Evolutionary conservation across 495 filamentous ascomycete species (phyloP), one percentile per base, ranked within the genome.

Genomic region (Elasticomyces elasticus): DNA sequence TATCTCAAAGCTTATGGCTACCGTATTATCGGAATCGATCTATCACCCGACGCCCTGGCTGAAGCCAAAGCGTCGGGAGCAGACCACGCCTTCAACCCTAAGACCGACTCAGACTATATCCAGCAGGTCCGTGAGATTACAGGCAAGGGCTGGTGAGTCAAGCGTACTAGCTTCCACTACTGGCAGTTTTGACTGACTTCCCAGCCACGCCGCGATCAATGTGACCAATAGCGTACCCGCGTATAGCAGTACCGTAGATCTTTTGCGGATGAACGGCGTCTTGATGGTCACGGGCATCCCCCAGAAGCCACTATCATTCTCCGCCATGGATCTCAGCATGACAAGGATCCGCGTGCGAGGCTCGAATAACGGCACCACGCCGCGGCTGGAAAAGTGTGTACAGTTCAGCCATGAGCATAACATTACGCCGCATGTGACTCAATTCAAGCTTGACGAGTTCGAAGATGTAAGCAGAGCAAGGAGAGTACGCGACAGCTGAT

Each of bases 11-110:
- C 62, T 9, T 59, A 60, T 52, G 62, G 62, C 11, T 54, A 55
- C 22, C 65, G 64, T 27, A 63, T 67, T 31, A 60, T 63, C 50
- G 67, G 64, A 19, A 56, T 67, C 7, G 68, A 70, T 30, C 55
- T 70, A 30, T 54, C 51, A 5, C 54, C 58, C 30, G 48, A 58
- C 6, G 53, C 54, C 0, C 53, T 67, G 12, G 58, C 61, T 17
- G 61, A 59, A 17, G 65, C 65, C 0, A 67, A 56, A 42, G 51
- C 54, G 5, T 58, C 41, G 13, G 65, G 65, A 23, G 65, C 65
- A 0, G 63, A 65, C 42, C 54, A 63, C 40, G 58, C 58, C 9
- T 65, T 65, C 54, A 67, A 65, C 31, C 55, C 64, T 4, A 56
- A 54, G 48, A 59, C 30, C 28, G 57, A 62, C 25, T 57, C 56